Percentiles rank a stretch among this genome's conserved stretches.
phyloP scores from a whole-genome alignment of 192 early-diverging fungal species.

The Radiomyces spectabilis region DNA sequence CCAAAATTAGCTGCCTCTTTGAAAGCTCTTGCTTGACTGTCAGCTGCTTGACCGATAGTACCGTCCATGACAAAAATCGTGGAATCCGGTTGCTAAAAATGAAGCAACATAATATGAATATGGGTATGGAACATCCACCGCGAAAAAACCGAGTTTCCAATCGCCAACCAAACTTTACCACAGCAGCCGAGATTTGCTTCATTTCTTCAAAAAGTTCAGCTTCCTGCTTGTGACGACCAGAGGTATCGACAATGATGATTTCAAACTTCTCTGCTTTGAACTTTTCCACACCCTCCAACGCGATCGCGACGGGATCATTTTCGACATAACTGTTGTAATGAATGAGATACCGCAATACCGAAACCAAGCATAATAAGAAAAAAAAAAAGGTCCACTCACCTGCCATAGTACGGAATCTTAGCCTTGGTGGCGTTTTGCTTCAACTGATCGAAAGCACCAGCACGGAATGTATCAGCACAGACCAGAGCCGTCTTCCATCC shows the following conservation, averaged over 20 bases:
- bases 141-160: too few species aligned
- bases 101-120: too few species aligned
- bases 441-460: conserved; percentile 97
- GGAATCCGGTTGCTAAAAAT: conserved; percentile 64
- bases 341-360: conserved; percentile 2
- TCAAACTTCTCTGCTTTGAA: conserved; percentile 93
- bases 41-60: conserved; percentile 96
- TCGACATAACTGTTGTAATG: conserved; percentile 71
- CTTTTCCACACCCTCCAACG: conserved; percentile 85
- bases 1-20: conserved; percentile 89
- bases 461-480: conserved; percentile 95
- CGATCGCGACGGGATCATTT: conserved; percentile 86
- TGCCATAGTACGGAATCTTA: conserved; percentile 94
- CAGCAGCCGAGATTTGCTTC: conserved; percentile 84
- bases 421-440: conserved; percentile 97
- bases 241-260: conserved; percentile 98
- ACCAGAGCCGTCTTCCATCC: conserved; percentile 91
- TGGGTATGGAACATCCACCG: too few species aligned
- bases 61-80: conserved; percentile 98
- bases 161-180: conserved; percentile 51
- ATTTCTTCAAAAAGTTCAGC: conserved; percentile 92
- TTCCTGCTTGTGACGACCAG: conserved; percentile 94
- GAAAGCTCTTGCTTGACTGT: conserved; percentile 87
- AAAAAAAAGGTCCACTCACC: conserved; percentile 20
- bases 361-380: conserved; percentile 4